Conservation (phyloP, 768 basidiomycete species). For the Amanita molliuscula region DNA sequence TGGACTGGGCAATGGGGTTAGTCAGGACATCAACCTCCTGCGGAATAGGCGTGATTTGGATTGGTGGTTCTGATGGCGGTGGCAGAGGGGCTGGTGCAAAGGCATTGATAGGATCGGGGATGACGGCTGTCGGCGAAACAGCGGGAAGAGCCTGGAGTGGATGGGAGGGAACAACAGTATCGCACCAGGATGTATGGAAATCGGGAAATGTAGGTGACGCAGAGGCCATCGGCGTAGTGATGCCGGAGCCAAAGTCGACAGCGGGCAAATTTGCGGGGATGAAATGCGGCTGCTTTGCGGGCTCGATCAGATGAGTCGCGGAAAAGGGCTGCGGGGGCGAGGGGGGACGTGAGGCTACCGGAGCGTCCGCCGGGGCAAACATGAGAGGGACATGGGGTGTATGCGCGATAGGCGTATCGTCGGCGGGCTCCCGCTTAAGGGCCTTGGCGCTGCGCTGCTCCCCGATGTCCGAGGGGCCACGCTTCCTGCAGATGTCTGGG, state of each 20-base stretch:
- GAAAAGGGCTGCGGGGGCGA: slow-evolving; percentile 24
- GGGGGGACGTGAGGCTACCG: slow-evolving; percentile 15
- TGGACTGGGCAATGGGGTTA: slow-evolving; percentile 39
- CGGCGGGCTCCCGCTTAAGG: slow-evolving; percentile 38
- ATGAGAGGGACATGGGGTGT: slow-evolving; percentile 4
- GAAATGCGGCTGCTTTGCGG: slow-evolving; percentile 17
- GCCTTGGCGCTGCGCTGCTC: slow-evolving; percentile 33
- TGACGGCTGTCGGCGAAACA: slow-evolving; percentile 4
- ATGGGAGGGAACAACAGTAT: slow-evolving; percentile 25
- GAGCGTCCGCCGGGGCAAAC: background rate
- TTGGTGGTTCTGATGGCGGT: background rate
- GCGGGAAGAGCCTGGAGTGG: slow-evolving; percentile 18
- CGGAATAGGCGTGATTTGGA: background rate
- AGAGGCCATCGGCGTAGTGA: slow-evolving; percentile 8
- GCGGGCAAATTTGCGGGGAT: slow-evolving; percentile 10
- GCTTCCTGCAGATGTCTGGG: slow-evolving; percentile 32
- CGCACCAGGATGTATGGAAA: slow-evolving; percentile 29
- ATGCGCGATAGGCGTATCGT: slow-evolving; percentile 23
- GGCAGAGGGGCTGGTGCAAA: slow-evolving; percentile 11
- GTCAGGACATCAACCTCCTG: slow-evolving; percentile 15
- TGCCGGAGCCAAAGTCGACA: slow-evolving; percentile 12
- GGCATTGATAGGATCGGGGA: slow-evolving; percentile 11
- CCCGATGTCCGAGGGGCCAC: slow-evolving; percentile 32
- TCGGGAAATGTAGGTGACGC: slow-evolving; percentile 18
- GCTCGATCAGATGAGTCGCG: slow-evolving; percentile 17